Conservation (phyloP, 2,329 filamentous ascomycete genomes). For the Aureobasidium uvarum region DNA sequence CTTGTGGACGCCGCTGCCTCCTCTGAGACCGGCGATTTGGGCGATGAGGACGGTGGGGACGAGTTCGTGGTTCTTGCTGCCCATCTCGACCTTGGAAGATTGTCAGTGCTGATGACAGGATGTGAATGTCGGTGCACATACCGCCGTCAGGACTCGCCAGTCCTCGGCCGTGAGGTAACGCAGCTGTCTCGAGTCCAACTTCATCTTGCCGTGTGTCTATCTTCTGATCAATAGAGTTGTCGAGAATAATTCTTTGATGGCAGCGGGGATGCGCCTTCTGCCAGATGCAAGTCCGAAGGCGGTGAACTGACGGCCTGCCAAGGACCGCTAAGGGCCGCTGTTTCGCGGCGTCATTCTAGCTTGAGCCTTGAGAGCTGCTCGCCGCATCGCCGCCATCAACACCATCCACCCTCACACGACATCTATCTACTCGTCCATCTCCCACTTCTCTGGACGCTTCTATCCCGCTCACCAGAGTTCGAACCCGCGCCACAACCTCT, state of each 20-base stretch:
- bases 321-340: slow-evolving; percentile 16
- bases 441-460: neutral
- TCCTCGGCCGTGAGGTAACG: slow-evolving; percentile 90
- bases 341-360: slow-evolving; percentile 14
- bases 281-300: slow-evolving; percentile 25
- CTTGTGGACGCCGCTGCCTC: slow-evolving; percentile 71
- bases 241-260: slow-evolving; percentile 1
- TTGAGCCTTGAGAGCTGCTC: slow-evolving; percentile 3
- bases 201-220: slow-evolving; percentile 60
- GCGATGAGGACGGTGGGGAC: slow-evolving; percentile 88
- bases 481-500: neutral
- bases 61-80: slow-evolving; percentile 94
- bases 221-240: neutral
- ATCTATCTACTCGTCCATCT: slow-evolving; percentile 30
- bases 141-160: slow-evolving; percentile 91
- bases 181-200: slow-evolving; percentile 89
- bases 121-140: slow-evolving; percentile 49
- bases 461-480: neutral
- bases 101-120: slow-evolving; percentile 26
- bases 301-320: slow-evolving; percentile 14
- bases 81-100: slow-evolving; percentile 72
- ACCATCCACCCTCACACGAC: slow-evolving; percentile 29
- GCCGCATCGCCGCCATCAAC: slow-evolving; percentile 17
- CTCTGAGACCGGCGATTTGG: slow-evolving; percentile 76
- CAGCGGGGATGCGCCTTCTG: slow-evolving; percentile 5